Conservation (phyloP, 192 early-diverging fungal species). For the Backusella mclennaniae region DNA sequence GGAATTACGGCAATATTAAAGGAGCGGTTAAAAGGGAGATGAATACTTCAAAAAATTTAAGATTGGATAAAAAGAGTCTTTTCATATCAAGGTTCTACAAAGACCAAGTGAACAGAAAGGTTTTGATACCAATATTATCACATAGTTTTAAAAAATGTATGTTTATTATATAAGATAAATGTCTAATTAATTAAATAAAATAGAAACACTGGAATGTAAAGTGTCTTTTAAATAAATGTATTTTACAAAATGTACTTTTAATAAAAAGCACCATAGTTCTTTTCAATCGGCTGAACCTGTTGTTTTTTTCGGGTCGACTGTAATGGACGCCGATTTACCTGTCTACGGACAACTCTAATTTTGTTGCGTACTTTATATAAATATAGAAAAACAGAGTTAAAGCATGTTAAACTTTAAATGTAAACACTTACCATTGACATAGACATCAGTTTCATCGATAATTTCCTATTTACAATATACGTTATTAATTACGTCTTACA, state of each 20-base stretch:
- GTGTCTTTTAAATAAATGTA: neutral
- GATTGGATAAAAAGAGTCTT: neutral
- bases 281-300: neutral
- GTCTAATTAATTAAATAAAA: neutral
- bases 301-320: neutral
- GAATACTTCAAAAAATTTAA: neutral
- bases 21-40: neutral
- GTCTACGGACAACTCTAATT: conserved; percentile 53
- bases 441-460: conserved; percentile 22
- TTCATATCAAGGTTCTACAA: neutral
- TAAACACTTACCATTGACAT: conserved; percentile 11
- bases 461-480: conserved; percentile 5
- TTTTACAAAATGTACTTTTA: neutral
- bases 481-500: neutral
- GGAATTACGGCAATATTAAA: neutral
- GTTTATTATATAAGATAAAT: neutral
- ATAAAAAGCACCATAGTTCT: conserved; percentile 2
- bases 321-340: conserved; percentile 11
- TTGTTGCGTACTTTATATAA: conserved; percentile 46
- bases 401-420: neutral
- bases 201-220: neutral
- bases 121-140: too few species aligned
- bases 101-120: too few species aligned
- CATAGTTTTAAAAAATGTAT: neutral
- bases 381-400: neutral